phyloP scores from a whole-genome alignment of 169 alveolate species.

The Plasmodium vivax region DNA sequence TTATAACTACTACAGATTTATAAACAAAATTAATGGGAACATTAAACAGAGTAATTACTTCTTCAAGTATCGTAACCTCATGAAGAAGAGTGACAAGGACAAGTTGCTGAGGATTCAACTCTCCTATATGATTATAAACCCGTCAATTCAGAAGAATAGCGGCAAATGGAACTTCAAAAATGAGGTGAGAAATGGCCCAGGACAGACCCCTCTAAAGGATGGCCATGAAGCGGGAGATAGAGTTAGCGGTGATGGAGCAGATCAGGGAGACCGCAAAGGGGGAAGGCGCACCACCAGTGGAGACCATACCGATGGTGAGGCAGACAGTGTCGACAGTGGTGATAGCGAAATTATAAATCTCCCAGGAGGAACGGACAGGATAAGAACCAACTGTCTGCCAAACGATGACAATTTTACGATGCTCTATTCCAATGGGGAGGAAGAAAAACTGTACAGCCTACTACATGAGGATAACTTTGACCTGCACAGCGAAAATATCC shows the following conservation, averaged over 20 bases:
- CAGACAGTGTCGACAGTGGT: background rate
- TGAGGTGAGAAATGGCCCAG: background rate
- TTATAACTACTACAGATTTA: slow-evolving; percentile 57
- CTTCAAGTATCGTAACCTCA: slow-evolving; percentile 20
- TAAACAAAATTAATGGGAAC: slow-evolving; percentile 63
- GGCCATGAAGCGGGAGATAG: background rate
- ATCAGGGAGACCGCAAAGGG: background rate
- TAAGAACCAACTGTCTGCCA: background rate
- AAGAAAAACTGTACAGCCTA: slow-evolving; percentile 2
- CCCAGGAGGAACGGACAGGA: background rate
- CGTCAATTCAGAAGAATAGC: slow-evolving; percentile 60
- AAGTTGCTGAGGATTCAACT: slow-evolving; percentile 47
- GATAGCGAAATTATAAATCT: background rate
- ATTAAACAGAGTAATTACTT: slow-evolving; percentile 38
- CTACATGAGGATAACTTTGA: slow-evolving; percentile 9
- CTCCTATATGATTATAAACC: slow-evolving; percentile 71
- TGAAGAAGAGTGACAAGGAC: slow-evolving; percentile 71
- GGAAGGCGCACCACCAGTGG: background rate
- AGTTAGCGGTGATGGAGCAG: background rate
- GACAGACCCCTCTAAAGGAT: background rate
- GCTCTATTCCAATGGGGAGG: background rate
- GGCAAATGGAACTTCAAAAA: slow-evolving; percentile 73
- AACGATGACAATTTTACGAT: slow-evolving; percentile 13
- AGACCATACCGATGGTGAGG: background rate
- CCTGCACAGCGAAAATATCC: slow-evolving; percentile 22